Evolutionary conservation across 352 stramenopile genomes (phyloP).

Genomic region (Globisporangium paroecandrum): DNA sequence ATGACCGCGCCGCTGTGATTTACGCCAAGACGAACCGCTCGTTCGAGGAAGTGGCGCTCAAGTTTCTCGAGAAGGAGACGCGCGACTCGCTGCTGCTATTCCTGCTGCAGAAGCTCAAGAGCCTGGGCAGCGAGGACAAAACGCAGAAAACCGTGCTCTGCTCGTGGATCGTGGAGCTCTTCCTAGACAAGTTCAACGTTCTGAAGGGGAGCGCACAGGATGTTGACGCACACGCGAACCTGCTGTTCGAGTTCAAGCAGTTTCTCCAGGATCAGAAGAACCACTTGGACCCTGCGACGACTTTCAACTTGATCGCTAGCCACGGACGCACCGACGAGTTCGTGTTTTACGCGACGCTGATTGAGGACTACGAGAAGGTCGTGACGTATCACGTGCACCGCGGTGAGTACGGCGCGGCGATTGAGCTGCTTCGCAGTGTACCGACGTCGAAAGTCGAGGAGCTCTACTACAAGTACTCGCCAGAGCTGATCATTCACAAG

Average conservation of each 20-base stretch:
- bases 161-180: constrained; percentile 93
- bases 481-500: constrained; percentile 90
- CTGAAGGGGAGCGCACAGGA: constrained; percentile 80
- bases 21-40: constrained; percentile 89
- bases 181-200: constrained; percentile 89
- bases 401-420: constrained; percentile 85
- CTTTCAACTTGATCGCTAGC: constrained; percentile 89
- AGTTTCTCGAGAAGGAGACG: constrained; percentile 88
- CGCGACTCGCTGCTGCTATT: constrained; percentile 85
- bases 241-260: constrained; percentile 90
- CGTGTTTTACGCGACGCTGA: constrained; percentile 90
- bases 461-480: constrained; percentile 94
- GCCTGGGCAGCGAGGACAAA: constrained; percentile 77
- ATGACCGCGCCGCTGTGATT: constrained; percentile 79
- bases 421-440: constrained; percentile 86
- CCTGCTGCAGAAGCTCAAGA: constrained; percentile 87
- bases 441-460: constrained; percentile 90
- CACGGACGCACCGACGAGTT: constrained; percentile 91
- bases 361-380: constrained; percentile 93
- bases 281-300: constrained; percentile 86
- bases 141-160: constrained; percentile 91
- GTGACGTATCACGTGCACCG: constrained; percentile 91
- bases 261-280: constrained; percentile 89
- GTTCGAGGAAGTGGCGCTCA: constrained; percentile 89
- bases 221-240: constrained; percentile 79